Conservation (phyloP, 805 yeast genomes). For the Isabelozyma heimii region DNA sequence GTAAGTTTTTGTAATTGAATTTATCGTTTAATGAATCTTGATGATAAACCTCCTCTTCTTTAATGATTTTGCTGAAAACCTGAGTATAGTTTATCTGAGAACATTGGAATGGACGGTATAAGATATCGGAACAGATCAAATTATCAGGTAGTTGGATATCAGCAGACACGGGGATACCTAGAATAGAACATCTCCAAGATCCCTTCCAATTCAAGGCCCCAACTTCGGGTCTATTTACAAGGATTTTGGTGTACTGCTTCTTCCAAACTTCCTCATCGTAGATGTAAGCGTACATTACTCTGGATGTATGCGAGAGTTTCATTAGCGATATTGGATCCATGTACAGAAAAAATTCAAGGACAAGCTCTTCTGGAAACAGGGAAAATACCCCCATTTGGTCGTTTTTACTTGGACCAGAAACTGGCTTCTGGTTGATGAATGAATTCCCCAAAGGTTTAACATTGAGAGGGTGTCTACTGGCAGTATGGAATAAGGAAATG, state of each 20-base stretch:
- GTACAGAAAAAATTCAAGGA: slow-evolving; percentile 51
- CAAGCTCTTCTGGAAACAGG: slow-evolving; percentile 59
- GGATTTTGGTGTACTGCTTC: slow-evolving; percentile 39
- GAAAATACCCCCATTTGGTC: slow-evolving; percentile 54
- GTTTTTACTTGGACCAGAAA: slow-evolving; percentile 11
- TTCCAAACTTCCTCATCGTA: slow-evolving; percentile 85
- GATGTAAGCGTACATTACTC: slow-evolving; percentile 66
- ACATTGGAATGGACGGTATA: slow-evolving; percentile 82
- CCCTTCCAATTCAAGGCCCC: slow-evolving; percentile 58
- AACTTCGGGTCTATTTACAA: slow-evolving; percentile 4
- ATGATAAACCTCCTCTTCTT: slow-evolving; percentile 39
- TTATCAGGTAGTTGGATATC: slow-evolving; percentile 45
- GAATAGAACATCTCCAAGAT: slow-evolving; percentile 70
- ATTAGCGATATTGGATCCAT: slow-evolving; percentile 49
- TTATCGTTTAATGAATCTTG: slow-evolving; percentile 13
- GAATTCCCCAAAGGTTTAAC: slow-evolving; percentile 76
- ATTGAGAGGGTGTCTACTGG: slow-evolving; percentile 64
- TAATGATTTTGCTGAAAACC: slow-evolving; percentile 47
- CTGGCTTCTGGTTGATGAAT: slow-evolving; percentile 23
- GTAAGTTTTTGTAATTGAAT: slow-evolving; percentile 11
- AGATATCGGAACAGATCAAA: slow-evolving; percentile 67
- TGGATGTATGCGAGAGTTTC: slow-evolving; percentile 56
- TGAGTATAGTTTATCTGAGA: slow-evolving; percentile 61
- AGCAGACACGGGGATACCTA: slow-evolving; percentile 40
- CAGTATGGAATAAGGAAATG: slow-evolving; percentile 20